phyloP scores from a whole-genome alignment of 192 early-diverging fungal genomes.

The Backusella luteola region DNA sequence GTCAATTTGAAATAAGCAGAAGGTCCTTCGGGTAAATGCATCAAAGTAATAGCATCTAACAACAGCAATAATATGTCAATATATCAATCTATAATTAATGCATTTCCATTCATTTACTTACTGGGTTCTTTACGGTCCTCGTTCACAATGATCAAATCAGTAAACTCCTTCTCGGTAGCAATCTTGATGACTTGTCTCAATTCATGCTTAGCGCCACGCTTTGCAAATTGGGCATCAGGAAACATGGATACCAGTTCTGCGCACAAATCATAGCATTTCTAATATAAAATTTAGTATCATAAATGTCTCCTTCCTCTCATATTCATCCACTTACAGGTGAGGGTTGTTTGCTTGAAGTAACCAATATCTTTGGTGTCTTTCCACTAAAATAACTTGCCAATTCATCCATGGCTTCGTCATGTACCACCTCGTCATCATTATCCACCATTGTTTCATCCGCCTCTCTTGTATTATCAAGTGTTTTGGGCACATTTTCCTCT shows the following conservation, averaged over 20 bases:
- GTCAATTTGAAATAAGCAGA: slow-evolving; percentile 96
- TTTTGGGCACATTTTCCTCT: slow-evolving; percentile 86
- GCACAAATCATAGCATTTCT: slow-evolving; percentile 79
- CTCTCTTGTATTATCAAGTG: slow-evolving; percentile 91
- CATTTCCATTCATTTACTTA: slow-evolving; percentile 37
- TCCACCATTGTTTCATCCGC: slow-evolving; percentile 89
- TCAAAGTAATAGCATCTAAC: slow-evolving; percentile 76
- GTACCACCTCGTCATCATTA: slow-evolving; percentile 74
- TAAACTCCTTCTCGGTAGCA: slow-evolving; percentile 85
- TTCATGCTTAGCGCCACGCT: slow-evolving; percentile 83
- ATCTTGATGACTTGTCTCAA: slow-evolving; percentile 90
- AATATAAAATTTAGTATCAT: background rate
- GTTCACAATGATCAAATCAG: slow-evolving; percentile 91
- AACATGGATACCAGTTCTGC: slow-evolving; percentile 89
- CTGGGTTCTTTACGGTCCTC: slow-evolving; percentile 91
- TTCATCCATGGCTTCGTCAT: slow-evolving; percentile 84
- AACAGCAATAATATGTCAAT: too few relatives aligned
- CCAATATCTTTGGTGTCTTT: slow-evolving; percentile 84
- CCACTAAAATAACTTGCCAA: slow-evolving; percentile 90
- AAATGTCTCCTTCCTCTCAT: background rate
- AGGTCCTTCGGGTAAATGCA: slow-evolving; percentile 96
- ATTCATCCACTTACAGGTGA: slow-evolving; percentile 44
- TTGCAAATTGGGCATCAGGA: slow-evolving; percentile 87
- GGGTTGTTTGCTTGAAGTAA: slow-evolving; percentile 81
- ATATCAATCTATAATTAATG: too few relatives aligned